These are phyloP conservation scores for Trametes elegans DNA, from an alignment of 768 basidiomycete genomes.

Conservation along the genomic window DNA sequence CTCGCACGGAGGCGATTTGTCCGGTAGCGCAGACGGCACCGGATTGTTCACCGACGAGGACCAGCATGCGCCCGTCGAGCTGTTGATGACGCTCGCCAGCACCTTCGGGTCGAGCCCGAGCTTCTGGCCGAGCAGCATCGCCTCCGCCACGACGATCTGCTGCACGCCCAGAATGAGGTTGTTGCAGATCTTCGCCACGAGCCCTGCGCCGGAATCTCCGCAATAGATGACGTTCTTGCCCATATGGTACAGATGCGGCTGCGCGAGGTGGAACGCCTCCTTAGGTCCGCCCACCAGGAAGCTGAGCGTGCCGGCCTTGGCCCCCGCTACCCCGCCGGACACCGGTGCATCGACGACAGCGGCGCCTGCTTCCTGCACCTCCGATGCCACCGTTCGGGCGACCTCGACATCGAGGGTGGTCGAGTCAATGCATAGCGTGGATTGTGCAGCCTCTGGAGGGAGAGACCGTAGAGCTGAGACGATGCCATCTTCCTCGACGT, in stretches of 20 bases:
- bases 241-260: conserved; percentile 68
- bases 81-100: conserved; percentile 83
- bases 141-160: conserved; percentile 85
- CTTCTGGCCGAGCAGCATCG: conserved; percentile 82
- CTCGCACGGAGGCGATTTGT: conserved; percentile 78
- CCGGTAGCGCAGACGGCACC: conserved; percentile 69
- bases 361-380: conserved; percentile 55
- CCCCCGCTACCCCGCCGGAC: conserved; percentile 88
- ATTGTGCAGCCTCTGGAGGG: conserved; percentile 30
- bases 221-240: conserved; percentile 82
- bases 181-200: conserved; percentile 91
- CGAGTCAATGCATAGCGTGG: conserved; percentile 80
- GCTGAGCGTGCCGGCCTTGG: conserved; percentile 81
- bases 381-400: conserved; percentile 60
- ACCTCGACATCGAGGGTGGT: conserved; percentile 85
- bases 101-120: conserved; percentile 77
- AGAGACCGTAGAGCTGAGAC: conserved; percentile 59
- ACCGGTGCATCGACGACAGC: conserved; percentile 92
- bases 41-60: conserved; percentile 86
- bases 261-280: conserved; percentile 52
- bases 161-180: conserved; percentile 56
- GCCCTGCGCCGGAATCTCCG: conserved; percentile 75
- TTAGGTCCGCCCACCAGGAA: conserved; percentile 88
- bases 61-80: conserved; percentile 82
- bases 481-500: conserved; percentile 58